phyloP scores from a whole-genome alignment of 495 filamentous ascomycete genomes.

The Hyaloscypha finlandica region DNA sequence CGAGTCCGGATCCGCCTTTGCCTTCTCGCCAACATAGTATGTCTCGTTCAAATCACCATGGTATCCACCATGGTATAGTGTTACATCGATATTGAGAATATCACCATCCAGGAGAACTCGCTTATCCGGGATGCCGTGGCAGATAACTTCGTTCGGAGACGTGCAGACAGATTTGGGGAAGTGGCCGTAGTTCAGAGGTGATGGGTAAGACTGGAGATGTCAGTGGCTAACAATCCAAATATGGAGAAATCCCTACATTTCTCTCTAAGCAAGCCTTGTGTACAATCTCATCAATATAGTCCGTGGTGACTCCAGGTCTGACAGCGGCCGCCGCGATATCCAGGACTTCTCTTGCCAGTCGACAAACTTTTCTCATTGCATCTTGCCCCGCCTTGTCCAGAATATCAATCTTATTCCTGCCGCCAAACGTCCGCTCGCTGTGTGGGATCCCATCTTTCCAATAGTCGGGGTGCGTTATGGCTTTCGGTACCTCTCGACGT shows the following conservation, averaged over 20 bases:
- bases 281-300: constrained; percentile 93
- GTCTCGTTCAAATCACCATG: constrained; percentile 92
- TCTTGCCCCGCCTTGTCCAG: constrained; percentile 71
- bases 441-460: constrained; percentile 78
- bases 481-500: constrained; percentile 70
- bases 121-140: constrained; percentile 87
- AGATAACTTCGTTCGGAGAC: constrained; percentile 94
- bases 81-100: constrained; percentile 88
- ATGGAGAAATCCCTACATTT: constrained; percentile 58
- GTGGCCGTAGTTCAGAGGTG: constrained; percentile 90
- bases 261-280: constrained; percentile 95
- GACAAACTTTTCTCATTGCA: constrained; percentile 92
- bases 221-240: background rate
- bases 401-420: constrained; percentile 75
- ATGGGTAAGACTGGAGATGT: constrained; percentile 84
- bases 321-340: constrained; percentile 83
- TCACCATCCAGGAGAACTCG: constrained; percentile 79
- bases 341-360: constrained; percentile 84
- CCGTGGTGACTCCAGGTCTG: constrained; percentile 89
- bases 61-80: constrained; percentile 83
- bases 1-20: constrained; percentile 70
- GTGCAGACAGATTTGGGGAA: constrained; percentile 99
- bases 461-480: constrained; percentile 85
- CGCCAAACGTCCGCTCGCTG: constrained; percentile 67
- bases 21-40: constrained; percentile 83